Percentiles rank a stretch among this genome's conserved stretches.
phyloP scores from a whole-genome alignment of 805 yeast species.

The Kodamaea neixiangensis region DNA sequence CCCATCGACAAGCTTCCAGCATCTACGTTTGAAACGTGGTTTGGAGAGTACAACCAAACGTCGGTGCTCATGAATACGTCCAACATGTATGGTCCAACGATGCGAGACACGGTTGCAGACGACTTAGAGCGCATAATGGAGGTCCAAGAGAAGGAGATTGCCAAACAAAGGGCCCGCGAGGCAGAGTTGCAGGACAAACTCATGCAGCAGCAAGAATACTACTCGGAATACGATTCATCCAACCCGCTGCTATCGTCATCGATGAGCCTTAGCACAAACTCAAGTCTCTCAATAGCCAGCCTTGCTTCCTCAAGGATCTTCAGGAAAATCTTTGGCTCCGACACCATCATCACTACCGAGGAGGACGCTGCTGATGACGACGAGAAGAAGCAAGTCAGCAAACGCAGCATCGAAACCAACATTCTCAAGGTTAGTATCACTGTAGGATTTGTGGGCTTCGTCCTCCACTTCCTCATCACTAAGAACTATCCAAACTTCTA shows the following conservation, averaged over 20 bases:
- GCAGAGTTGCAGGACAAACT: slow-evolving; percentile 24
- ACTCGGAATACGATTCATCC: slow-evolving; percentile 15
- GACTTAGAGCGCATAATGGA: slow-evolving; percentile 7
- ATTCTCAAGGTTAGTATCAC: slow-evolving; percentile 38
- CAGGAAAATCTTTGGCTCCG: slow-evolving; percentile 28
- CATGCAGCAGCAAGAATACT: slow-evolving; percentile 27
- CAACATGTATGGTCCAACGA: slow-evolving; percentile 8
- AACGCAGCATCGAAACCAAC: slow-evolving; percentile 7
- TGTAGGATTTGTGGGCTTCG: slow-evolving; percentile 40
- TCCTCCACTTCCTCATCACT: slow-evolving; percentile 35
- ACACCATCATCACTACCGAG: slow-evolving; percentile 11
- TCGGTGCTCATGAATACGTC: slow-evolving; percentile 42
- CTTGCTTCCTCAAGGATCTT: slow-evolving; percentile 33
- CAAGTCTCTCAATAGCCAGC: slow-evolving; percentile 29
- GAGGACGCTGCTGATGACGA: slow-evolving; percentile 11
- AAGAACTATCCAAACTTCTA: slow-evolving; percentile 21
- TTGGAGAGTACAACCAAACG: slow-evolving; percentile 30
- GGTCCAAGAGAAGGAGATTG: slow-evolving; percentile 37
- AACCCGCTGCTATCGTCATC: slow-evolving; percentile 37
- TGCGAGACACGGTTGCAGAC: slow-evolving; percentile 7
- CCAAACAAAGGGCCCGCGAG: slow-evolving; percentile 27
- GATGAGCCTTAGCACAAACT: slow-evolving; percentile 27
- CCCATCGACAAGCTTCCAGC: slow-evolving; percentile 23
- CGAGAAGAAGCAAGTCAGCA: slow-evolving; percentile 12
- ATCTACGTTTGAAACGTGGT: slow-evolving; percentile 34